Evolutionary conservation across 2,329 filamentous ascomycete species (phyloP).

Genomic region (Diaporthe citrichinensis): DNA sequence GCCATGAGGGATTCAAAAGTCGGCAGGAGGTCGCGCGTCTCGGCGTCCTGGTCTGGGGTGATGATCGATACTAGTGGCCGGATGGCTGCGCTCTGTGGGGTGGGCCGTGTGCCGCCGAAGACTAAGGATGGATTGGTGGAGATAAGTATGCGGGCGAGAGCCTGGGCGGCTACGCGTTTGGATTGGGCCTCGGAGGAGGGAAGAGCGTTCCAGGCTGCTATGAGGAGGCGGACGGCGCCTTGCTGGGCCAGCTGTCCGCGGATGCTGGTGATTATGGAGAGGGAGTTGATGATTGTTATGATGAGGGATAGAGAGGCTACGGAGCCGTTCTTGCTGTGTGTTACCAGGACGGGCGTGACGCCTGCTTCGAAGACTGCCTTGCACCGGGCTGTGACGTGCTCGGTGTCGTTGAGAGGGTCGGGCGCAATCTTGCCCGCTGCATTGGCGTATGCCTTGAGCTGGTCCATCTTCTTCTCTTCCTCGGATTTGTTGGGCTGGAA

Average conservation of each 20-base stretch:
- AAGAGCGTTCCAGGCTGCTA: slow-evolving; percentile 77
- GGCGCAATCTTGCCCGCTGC: slow-evolving; percentile 77
- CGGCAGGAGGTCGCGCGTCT: slow-evolving; percentile 84
- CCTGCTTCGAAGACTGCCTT: slow-evolving; percentile 83
- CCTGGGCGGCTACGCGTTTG: slow-evolving; percentile 79
- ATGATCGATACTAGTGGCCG: slow-evolving; percentile 85
- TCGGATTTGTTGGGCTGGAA: slow-evolving; percentile 86
- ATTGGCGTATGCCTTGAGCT: slow-evolving; percentile 95
- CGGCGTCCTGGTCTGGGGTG: slow-evolving; percentile 71
- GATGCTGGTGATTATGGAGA: slow-evolving; percentile 81
- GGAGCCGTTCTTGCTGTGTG: slow-evolving; percentile 81
- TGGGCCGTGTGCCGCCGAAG: slow-evolving; percentile 83
- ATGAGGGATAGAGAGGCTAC: slow-evolving; percentile 79
- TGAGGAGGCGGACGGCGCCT: slow-evolving; percentile 88
- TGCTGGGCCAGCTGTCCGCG: slow-evolving; percentile 90
- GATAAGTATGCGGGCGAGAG: slow-evolving; percentile 87
- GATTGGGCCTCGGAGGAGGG: slow-evolving; percentile 62
- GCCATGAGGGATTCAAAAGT: slow-evolving; percentile 93
- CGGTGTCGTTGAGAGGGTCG: slow-evolving; percentile 81
- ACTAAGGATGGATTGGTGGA: slow-evolving; percentile 87
- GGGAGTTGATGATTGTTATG: slow-evolving; percentile 81
- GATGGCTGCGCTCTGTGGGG: slow-evolving; percentile 83
- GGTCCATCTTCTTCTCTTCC: slow-evolving; percentile 91
- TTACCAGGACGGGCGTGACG: slow-evolving; percentile 81
- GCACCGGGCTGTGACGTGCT: slow-evolving; percentile 82